Evolutionary conservation across 805 yeast genomes (phyloP).

Genomic region (Ogataea paradorogensis): DNA sequence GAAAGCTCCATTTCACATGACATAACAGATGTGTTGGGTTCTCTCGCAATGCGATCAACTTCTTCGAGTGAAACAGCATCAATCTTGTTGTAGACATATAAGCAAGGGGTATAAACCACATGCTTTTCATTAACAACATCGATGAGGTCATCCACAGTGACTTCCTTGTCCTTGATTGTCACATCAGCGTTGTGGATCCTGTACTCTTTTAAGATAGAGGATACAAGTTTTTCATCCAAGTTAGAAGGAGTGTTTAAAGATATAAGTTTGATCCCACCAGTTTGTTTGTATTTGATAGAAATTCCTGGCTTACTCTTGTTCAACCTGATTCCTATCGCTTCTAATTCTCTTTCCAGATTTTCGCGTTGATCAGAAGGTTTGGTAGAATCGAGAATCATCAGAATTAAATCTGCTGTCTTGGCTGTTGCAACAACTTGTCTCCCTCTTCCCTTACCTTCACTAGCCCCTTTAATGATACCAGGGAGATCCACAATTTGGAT

Average conservation of each 20-base stretch:
- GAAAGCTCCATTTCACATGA: slow-evolving; percentile 89
- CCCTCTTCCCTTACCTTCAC: slow-evolving; percentile 97
- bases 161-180: slow-evolving; percentile 80
- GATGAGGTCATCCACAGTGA: slow-evolving; percentile 89
- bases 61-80: slow-evolving; percentile 96
- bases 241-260: slow-evolving; percentile 78
- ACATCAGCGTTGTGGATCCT: slow-evolving; percentile 93
- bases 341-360: slow-evolving; percentile 84
- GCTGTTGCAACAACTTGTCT: slow-evolving; percentile 96
- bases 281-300: slow-evolving; percentile 69
- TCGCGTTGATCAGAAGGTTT: slow-evolving; percentile 87
- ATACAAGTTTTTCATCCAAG: slow-evolving; percentile 76
- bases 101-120: slow-evolving; percentile 84
- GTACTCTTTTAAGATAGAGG: slow-evolving; percentile 77
- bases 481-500: slow-evolving; percentile 97
- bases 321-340: slow-evolving; percentile 88
- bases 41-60: slow-evolving; percentile 86
- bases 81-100: slow-evolving; percentile 91
- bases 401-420: slow-evolving; percentile 85
- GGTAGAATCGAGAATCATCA: slow-evolving; percentile 95
- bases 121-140: slow-evolving; percentile 87
- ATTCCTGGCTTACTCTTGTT: slow-evolving; percentile 82
- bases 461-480: slow-evolving; percentile 94
- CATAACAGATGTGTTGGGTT: slow-evolving; percentile 91
- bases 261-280: slow-evolving; percentile 89